Evolutionary conservation across 1,284 basidiomycete genomes (phyloP), one percentile per base, ranked within the genome.

Genomic region (Fomitopsis pinicola): DNA sequence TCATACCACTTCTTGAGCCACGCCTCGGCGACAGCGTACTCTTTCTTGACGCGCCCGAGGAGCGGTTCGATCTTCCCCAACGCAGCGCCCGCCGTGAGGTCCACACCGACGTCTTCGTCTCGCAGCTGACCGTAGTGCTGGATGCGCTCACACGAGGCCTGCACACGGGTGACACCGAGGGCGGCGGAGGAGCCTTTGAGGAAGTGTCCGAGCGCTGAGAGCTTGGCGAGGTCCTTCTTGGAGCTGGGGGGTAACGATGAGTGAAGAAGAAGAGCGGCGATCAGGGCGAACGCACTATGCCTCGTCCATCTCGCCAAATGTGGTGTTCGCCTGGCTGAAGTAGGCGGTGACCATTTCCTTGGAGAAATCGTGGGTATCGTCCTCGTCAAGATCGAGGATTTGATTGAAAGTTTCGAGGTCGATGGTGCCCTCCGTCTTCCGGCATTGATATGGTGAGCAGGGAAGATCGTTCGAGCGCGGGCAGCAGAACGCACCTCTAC

Each of bases 131-230:
- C 94, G 70, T 91, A 89, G 75, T 95, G 87, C 75, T 97, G 95
- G 73, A 97, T 95, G 75, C 85, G 84, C 75, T 94, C 94, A 77
- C 95, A 97, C 52, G 88, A 87, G 33, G 79, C 82, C 72, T 94
- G 88, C 59, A 98, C 94, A 68, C 85, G 86, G 65, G 80, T 79
- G 45, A 95, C 85, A 42, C 95, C 95, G 48, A 97, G 82, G 1
- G 95, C 93, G 15, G 95, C 95, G 36, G 93, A 95, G 2, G 94
- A 96, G 55, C 95, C 95, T 75, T 97, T 98, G 72, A 98, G 86
- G 75, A 94, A 98, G 75, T 98, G 95, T 0, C 95, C 95, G 12
- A 93, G 81, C 17, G 81, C 79, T 4, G 91, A 90, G 15, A 97
- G 83, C 66, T 86, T 76, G 8, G 70, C 67, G 15, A 95, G 81